Evolutionary conservation across 2,329 filamentous ascomycete species (phyloP), one percentile per base, ranked within the genome.

Genomic region (Penicillium digitatum): DNA sequence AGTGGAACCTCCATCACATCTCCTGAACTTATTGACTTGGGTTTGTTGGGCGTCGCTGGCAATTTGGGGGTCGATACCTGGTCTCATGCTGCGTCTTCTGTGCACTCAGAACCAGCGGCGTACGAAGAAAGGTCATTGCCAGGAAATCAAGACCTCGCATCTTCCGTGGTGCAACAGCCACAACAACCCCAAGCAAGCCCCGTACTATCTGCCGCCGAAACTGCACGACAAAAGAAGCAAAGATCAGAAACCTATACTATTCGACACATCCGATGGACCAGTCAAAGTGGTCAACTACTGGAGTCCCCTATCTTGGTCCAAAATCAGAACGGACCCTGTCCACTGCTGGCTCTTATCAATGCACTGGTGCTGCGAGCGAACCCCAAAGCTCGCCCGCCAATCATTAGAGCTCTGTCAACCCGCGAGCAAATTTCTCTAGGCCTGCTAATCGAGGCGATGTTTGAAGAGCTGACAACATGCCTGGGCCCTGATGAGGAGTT

Each of bases 251-350:
- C 90, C 0, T 97, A 99, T 66, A 88, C 91, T 53, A 92, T 97
- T 70, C 95, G 96, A 69, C 91, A 92, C 57, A 87, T 97, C 58
- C 86, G 83, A 57, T 97, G 93, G 92, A 79, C 86, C 56, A 90
- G 96, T 69, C 81, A 70, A 0, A 70, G 78, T 1, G 79, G 82
- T n/a, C 84, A 84, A 50, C 79, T 89, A 35, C 82, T 90, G 40
- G 81, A 82, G n/a, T 93, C 90, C 0, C 93, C 94, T 0, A 90
- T 97, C 53, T 78, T 97, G 38, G 86, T 95, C 3, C 93, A 99
- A 68, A 97, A 96, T 64, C 85, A 87, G 54, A 99, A 99, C 66
- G 94, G 94, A 0, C 94, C 94, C 1, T 99, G 94, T 72, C 94
- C 94, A 1, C 76, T 99, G 14, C 84, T 99, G 26, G 94, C 94